Percentiles rank a stretch among this genome's conserved stretches.
Evolutionary conservation across 495 filamentous ascomycete genomes (phyloP).

Genomic region (Aspergillus cristatus): DNA sequence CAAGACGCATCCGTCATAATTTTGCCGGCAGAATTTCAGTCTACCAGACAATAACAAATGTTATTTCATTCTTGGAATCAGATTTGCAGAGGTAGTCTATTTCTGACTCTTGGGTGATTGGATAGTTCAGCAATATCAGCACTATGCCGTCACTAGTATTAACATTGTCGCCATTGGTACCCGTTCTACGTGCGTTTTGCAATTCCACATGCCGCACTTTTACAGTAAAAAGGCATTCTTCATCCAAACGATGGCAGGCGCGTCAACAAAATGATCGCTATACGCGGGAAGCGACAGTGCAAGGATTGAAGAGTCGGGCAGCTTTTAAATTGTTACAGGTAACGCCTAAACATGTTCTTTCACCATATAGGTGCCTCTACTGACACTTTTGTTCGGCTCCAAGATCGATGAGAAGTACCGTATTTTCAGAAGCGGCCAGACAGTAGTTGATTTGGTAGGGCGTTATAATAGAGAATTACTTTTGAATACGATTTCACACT

Average conservation of each 20-base stretch:
- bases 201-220: conserved; percentile 3
- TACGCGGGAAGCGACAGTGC: conserved; percentile 59
- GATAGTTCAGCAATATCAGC: too few species aligned
- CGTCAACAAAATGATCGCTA: conserved; percentile 66
- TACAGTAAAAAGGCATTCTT: conserved; percentile 36
- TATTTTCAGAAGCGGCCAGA: conserved; percentile 69
- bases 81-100: too few species aligned
- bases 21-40: conserved; percentile 5
- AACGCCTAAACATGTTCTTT: not conserved
- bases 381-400: not conserved
- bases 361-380: too few species aligned
- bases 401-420: conserved; percentile 74
- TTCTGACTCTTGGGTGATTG: too few species aligned
- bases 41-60: not conserved
- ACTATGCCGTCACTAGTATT: too few species aligned
- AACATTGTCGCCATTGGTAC: too few species aligned
- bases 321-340: conserved; percentile 88
- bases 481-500: not conserved
- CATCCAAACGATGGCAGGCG: conserved; percentile 70
- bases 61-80: too few species aligned
- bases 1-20: not conserved
- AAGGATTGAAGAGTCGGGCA: conserved; percentile 76
- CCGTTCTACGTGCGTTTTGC: not conserved
- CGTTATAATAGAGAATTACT: not conserved
- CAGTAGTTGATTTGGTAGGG: conserved; percentile 76